These are phyloP conservation scores for Annulohypoxylon nitens DNA, from an alignment of 495 filamentous ascomycete species.

Conservation along the genomic window DNA sequence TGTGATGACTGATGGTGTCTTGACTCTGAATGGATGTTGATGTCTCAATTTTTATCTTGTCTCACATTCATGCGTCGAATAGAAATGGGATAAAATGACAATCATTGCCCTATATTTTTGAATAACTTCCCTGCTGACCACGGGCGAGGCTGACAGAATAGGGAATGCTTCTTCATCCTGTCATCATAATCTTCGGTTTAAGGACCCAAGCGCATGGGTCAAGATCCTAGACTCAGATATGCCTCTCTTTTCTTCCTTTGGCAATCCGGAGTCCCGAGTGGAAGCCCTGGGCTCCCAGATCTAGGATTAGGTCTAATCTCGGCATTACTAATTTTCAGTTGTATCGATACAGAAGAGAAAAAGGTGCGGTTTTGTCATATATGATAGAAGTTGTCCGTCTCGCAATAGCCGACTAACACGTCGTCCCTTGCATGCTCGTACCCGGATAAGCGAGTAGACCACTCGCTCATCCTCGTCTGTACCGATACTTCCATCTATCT, in stretches of 20 bases:
- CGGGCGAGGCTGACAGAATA: not conserved
- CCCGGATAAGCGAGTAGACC: not conserved
- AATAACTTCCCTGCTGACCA: not conserved
- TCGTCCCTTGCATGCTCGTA: slow-evolving; percentile 19
- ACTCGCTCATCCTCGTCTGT: not conserved
- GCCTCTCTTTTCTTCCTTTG: not conserved
- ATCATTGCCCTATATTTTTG: slow-evolving; percentile 1
- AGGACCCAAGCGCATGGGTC: not conserved
- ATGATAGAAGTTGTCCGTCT: not conserved
- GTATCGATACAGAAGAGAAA: slow-evolving; percentile 2
- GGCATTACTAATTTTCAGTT: not conserved
- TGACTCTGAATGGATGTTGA: not conserved
- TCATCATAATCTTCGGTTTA: not conserved
- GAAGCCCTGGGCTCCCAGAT: not conserved
- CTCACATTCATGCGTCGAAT: slow-evolving; percentile 2
- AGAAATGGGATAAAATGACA: not conserved
- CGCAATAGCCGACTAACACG: not conserved
- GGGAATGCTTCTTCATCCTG: not conserved
- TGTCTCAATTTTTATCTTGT: not conserved
- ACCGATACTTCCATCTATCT: slow-evolving; percentile 1
- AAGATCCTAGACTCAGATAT: not conserved
- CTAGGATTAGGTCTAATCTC: not conserved
- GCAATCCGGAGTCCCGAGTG: slow-evolving; percentile 3
- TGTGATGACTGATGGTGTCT: slow-evolving; percentile 1
- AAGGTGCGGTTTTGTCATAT: slow-evolving; percentile 2